A percentile compares a stretch with the other conserved stretches of the same genome.
Evolutionary conservation across 345 rosid genomes (phyloP).

Genomic region (Populus simonii): DNA sequence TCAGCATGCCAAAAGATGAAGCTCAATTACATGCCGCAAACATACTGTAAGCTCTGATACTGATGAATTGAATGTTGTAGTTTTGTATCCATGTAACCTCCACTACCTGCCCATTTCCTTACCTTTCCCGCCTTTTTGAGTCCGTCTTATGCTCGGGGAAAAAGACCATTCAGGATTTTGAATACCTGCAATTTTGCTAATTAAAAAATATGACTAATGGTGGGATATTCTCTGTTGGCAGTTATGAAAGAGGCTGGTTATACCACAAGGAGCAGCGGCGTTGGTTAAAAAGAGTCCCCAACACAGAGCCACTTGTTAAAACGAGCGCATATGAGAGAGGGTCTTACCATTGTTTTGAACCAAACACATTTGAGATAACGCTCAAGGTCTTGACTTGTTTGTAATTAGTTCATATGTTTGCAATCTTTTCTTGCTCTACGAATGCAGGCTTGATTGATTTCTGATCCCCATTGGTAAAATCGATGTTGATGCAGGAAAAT

Average conservation of each 20-base stretch:
- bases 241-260: conserved; percentile 84
- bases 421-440: neutral
- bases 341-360: conserved; percentile 86
- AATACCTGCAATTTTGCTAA: neutral
- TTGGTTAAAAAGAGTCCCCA: conserved; percentile 75
- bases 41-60: conserved; percentile 70
- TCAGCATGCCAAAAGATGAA: conserved; percentile 98
- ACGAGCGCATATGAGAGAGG: conserved; percentile 70
- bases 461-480: neutral
- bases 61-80: neutral
- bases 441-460: neutral
- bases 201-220: neutral
- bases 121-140: neutral
- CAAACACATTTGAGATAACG: conserved; percentile 59
- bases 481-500: conserved; percentile 62
- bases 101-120: neutral
- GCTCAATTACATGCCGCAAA: conserved; percentile 88
- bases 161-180: conserved; percentile 1
- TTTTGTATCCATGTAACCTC: neutral
- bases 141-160: neutral
- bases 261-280: conserved; percentile 78
- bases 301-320: conserved; percentile 83
- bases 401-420: neutral
- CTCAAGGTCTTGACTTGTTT: conserved; percentile 65
- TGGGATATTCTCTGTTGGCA: conserved; percentile 36